Conservation (phyloP, 305 asterid species). For the Plantago coronopus region DNA sequence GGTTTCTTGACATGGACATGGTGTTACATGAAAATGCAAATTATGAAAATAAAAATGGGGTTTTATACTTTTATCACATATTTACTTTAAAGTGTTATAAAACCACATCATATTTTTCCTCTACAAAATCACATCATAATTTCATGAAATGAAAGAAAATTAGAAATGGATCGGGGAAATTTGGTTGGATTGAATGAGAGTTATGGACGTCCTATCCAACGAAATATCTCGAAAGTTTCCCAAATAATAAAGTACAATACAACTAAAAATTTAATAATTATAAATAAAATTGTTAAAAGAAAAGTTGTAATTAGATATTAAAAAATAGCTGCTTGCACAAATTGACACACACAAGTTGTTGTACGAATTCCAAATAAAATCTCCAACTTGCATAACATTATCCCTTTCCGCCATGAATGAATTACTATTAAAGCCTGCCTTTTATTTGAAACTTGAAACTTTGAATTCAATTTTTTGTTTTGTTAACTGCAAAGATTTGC, state of each 20-base stretch:
- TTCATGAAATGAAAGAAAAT: too few relatives aligned
- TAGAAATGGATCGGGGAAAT: neutral
- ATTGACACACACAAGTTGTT: slow-evolving; percentile 3
- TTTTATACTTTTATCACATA: too few relatives aligned
- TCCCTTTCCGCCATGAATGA: neutral
- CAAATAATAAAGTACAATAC: neutral
- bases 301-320: neutral
- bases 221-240: neutral
- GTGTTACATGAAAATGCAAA: too few relatives aligned
- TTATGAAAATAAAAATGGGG: too few relatives aligned
- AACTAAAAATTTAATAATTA: neutral
- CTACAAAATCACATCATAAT: too few relatives aligned
- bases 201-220: neutral
- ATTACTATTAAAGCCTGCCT: too few relatives aligned
- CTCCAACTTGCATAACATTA: slow-evolving; percentile 9
- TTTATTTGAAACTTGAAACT: too few relatives aligned
- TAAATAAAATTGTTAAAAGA: neutral
- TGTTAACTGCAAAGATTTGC: slow-evolving; percentile 3
- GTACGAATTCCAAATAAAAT: slow-evolving; percentile 13
- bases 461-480: neutral
- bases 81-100: too few relatives aligned
- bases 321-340: slow-evolving; percentile 6
- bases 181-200: too few relatives aligned
- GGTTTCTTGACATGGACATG: too few relatives aligned
- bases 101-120: too few relatives aligned